A percentile compares a stretch with the other conserved stretches of the same genome.
Evolutionary conservation across 78 protist genomes (phyloP).

Genomic region (Paratrimastix pyriformis): DNA sequence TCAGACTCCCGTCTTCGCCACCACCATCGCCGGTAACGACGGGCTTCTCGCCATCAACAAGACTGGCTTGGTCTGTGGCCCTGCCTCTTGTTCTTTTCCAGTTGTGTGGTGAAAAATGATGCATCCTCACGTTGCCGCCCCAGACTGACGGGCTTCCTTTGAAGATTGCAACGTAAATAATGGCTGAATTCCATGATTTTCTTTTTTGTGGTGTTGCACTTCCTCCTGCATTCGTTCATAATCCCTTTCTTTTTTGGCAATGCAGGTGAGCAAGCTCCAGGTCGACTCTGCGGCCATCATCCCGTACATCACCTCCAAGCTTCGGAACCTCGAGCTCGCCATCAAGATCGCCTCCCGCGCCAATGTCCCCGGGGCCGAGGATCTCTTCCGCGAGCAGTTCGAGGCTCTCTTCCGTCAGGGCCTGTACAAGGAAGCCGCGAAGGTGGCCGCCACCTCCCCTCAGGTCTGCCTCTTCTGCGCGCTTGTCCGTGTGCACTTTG

Average conservation of each 20-base stretch:
- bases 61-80: slow-evolving; percentile 60
- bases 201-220: no score
- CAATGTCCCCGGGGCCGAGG: slow-evolving; percentile 88
- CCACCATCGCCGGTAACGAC: slow-evolving; percentile 52
- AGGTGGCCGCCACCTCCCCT: slow-evolving; percentile 80
- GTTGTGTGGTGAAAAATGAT: no score
- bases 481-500: no score
- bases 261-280: slow-evolving; percentile 22
- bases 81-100: no score
- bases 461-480: neutral
- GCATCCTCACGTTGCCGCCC: no score
- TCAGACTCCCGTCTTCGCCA: slow-evolving; percentile 76
- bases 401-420: slow-evolving; percentile 50
- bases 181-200: no score
- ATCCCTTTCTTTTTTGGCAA: no score
- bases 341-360: slow-evolving; percentile 73
- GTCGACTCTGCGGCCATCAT: slow-evolving; percentile 80
- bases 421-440: slow-evolving; percentile 76
- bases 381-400: slow-evolving; percentile 71
- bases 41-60: slow-evolving; percentile 85
- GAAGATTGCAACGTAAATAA: no score
- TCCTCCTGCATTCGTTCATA: no score
- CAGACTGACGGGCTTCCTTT: no score
- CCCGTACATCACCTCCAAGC: slow-evolving; percentile 61
- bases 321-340: slow-evolving; percentile 72